Base-by-base conservation (phyloP, 2,329 filamentous ascomycete species). In the Parafenestella ontariensis region DNA sequence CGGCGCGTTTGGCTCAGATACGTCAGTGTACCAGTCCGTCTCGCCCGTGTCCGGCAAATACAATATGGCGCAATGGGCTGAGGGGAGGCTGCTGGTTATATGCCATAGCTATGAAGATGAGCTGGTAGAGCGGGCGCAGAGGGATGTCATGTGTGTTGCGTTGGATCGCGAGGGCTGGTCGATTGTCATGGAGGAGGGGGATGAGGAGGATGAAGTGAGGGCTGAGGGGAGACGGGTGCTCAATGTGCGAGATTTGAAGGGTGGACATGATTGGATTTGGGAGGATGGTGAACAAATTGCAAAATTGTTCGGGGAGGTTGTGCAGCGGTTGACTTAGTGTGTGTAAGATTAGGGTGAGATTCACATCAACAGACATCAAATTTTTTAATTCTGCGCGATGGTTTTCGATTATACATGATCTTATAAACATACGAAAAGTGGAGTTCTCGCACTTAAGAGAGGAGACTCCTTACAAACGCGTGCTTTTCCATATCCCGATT, bases 201-300 rank as follows among this genome's bases (percentile, higher is more conserved):
- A 57, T 24, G 69, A 72, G 24, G 65, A 68, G 37, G 56, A 62
- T 23, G 62, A 71, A n/a, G 55, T 52, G 6, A 66, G 66, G 46
- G 49, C 61, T 21, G 63, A 66, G 34, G 64, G 58, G 63, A 49
- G 67, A 65, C 58, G 64, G 56, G 56, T 68, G 65, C 56, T 81
- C 20, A 58, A 74, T 71, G 74, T 73, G 6, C 54, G 81, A 58
- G 80, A 85, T 62, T 68, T 87, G 46, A 73, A 70, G 8, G 88
- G 85, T 4, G 78, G 78, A 33, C 89, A 92, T 72, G 84, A 90
- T 72, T 82, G 83, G 59, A 77, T 89, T 2, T 89, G 87, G 85
- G 69, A 83, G 68, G 80, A 84, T 53, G 88, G 88, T 15, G 69
- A 70, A 29, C 82, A 86, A 61, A 71, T 89, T 44, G 85, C 83